Conservation (phyloP, 805 yeast genomes). For the Candida broadrunensis region DNA sequence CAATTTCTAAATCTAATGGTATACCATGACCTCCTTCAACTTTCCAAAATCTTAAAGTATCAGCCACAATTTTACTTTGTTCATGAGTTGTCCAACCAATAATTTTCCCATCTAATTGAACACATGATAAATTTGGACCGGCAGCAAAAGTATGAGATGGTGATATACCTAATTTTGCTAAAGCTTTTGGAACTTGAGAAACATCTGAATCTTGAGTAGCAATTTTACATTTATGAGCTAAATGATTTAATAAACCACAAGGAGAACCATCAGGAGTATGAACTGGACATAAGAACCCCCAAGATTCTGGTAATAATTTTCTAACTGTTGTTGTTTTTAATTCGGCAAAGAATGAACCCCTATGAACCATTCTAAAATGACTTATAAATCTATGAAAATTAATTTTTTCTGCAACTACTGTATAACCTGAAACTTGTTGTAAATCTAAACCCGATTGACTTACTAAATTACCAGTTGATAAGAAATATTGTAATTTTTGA, state of each 20-base stretch:
- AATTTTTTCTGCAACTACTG: conserved; percentile 98
- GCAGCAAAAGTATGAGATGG: conserved; percentile 80
- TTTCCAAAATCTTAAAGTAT: conserved; percentile 89
- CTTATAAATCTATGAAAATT: conserved; percentile 95
- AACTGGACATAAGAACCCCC: conserved; percentile 99
- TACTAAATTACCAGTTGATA: conserved; percentile 95
- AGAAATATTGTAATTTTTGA: conserved; percentile 86
- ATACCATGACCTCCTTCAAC: conserved; percentile 75
- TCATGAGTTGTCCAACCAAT: conserved; percentile 93
- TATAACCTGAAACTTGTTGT: conserved; percentile 97
- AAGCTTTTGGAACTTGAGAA: conserved; percentile 60
- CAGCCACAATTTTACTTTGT: conserved; percentile 82
- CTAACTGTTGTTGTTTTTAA: conserved; percentile 96
- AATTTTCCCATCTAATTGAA: conserved; percentile 88
- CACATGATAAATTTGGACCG: conserved; percentile 85
- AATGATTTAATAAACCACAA: conserved; percentile 95
- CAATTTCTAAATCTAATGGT: conserved; percentile 86
- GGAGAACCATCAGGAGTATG: conserved; percentile 99
- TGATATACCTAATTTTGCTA: conserved; percentile 74
- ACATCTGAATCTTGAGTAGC: conserved; percentile 77
- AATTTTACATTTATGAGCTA: conserved; percentile 90
- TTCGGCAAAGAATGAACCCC: conserved; percentile 99
- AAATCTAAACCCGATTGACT: conserved; percentile 96
- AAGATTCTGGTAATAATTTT: conserved; percentile 92
- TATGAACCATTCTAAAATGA: conserved; percentile 99